Evolutionary conservation across 2,329 filamentous ascomycete genomes (phyloP), one percentile per base, ranked within the genome.

Genomic region (Penicillium sp.): DNA sequence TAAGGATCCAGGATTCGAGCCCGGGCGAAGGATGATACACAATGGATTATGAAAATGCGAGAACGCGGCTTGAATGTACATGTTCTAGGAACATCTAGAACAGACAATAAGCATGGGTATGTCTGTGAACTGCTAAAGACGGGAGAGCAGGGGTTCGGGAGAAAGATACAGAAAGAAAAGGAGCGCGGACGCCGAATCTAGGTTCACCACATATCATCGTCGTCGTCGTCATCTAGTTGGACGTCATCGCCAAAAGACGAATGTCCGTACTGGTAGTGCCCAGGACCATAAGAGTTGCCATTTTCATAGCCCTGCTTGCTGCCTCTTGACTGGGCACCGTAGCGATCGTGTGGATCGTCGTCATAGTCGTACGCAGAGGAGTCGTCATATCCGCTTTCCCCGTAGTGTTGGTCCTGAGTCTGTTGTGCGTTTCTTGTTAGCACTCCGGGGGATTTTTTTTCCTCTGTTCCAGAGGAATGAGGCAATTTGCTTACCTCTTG

Each of bases 361-460:
- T 80, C 77, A 63, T 81, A 79, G 58, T 79, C 79, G 63, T 81
- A 83, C 65, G 77, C 79, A 57, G 80, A 77, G 50, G 77, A 75
- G 56, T 83, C 79, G 52, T 81, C 79, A 49, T 80, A 75, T 43
- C 73, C 70, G 54, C 69, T 72, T 52, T 79, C 77, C 42, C 65
- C 67, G 47, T 75, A 72, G 48, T 75, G 71, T 47, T 63, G 61
- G 34, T 64, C 57, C 57, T 71, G 56, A 31, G 59, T 54, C 62
- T 62, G 29, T 21, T 62, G 46, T 14, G 32, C 31, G 16, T 9
- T 13, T 16, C 5, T 11, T 14, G 53, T 63, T 42, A 62, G 55
- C 42, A 11, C 43, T 11, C 9, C 40, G 29, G 14, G 18, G 18
- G 18, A 18, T 18, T 18, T 18, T 18, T 18, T 49, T 34, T 10